Conservation (phyloP, 768 basidiomycete genomes). For the Mycena rosella region DNA sequence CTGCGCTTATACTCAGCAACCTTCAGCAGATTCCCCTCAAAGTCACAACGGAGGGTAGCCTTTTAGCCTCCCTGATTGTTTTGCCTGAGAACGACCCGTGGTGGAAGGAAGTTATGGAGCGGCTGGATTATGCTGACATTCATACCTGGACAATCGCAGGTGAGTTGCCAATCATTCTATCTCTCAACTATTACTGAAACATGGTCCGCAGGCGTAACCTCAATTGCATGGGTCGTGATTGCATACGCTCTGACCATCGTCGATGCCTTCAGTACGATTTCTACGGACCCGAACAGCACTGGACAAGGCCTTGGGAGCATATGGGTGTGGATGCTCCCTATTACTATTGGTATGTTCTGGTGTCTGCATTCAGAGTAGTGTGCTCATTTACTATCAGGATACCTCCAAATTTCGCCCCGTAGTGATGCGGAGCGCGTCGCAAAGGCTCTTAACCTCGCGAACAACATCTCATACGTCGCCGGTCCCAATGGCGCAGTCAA, state of each 20-base stretch:
- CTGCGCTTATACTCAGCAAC: conserved; percentile 50
- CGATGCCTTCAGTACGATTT: conserved; percentile 47
- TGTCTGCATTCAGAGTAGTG: too few relatives aligned
- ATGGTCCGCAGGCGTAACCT: conserved; percentile 53
- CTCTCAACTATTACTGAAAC: conserved; percentile 36
- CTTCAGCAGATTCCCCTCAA: conserved; percentile 59
- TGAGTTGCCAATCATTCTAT: conserved; percentile 25
- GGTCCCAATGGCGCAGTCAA: conserved; percentile 15
- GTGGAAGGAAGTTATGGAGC: conserved; percentile 51
- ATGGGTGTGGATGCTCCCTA: conserved; percentile 59
- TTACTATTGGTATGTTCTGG: conserved; percentile 44
- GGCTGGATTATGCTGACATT: conserved; percentile 51
- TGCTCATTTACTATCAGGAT: conserved; percentile 39
- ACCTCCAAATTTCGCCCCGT: conserved; percentile 56
- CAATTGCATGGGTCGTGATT: conserved; percentile 59
- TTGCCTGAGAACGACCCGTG: conserved; percentile 57
- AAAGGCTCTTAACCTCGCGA: conserved; percentile 46
- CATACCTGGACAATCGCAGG: conserved; percentile 53
- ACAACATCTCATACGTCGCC: conserved; percentile 43
- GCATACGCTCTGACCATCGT: conserved; percentile 57
- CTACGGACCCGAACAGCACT: conserved; percentile 41
- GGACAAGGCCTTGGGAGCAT: conserved; percentile 53
- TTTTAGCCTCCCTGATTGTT: conserved; percentile 56
- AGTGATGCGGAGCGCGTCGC: conserved; percentile 50
- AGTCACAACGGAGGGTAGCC: conserved; percentile 42